Evolutionary conservation across 176 grass and related monocot species (phyloP).

Genomic region (Themeda triandra): DNA sequence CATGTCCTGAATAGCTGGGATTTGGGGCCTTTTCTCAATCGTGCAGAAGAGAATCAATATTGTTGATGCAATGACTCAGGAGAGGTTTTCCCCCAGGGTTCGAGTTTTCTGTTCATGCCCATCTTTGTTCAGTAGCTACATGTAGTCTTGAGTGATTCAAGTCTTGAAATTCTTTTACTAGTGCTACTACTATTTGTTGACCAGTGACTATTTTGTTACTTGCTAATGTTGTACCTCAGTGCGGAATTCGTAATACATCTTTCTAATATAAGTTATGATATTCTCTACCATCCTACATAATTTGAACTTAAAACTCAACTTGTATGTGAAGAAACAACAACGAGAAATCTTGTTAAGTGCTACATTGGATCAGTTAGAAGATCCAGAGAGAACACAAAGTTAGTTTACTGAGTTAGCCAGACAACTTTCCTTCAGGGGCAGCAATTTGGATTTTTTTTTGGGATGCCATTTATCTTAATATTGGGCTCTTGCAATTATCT

Average conservation of each 20-base stretch:
- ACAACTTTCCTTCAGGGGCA: background rate
- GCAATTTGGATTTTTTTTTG: conserved; percentile 15
- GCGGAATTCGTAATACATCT: background rate
- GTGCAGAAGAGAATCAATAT: background rate
- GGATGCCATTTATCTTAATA: background rate
- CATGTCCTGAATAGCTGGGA: background rate
- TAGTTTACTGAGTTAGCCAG: background rate
- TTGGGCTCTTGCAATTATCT: background rate
- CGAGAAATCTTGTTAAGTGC: background rate
- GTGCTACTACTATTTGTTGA: background rate
- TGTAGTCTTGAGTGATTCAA: background rate
- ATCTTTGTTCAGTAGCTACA: background rate
- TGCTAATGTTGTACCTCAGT: background rate
- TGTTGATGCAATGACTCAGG: background rate
- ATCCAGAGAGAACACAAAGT: background rate
- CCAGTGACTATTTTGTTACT: background rate
- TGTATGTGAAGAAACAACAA: background rate
- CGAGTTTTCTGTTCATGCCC: background rate
- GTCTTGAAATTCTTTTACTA: background rate
- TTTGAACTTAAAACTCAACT: background rate
- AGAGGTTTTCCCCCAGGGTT: background rate
- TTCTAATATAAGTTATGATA: background rate
- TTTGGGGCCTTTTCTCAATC: background rate
- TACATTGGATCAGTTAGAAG: background rate
- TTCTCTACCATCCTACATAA: background rate